Conservation (phyloP, 192 early-diverging fungal species). For the Umbelopsis vinacea region DNA sequence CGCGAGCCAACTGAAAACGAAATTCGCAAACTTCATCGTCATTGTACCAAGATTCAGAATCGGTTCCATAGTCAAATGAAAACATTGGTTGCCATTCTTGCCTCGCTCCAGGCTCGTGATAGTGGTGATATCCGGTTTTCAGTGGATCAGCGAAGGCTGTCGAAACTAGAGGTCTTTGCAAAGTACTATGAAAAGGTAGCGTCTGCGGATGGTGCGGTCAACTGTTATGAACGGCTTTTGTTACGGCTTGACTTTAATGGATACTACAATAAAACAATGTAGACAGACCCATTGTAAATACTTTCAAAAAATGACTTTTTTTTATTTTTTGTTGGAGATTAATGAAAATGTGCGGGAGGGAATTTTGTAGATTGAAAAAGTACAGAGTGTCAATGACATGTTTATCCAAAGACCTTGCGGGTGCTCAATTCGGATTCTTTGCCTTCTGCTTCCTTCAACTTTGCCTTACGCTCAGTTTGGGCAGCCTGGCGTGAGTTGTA, state of each 20-base stretch:
- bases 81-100: background rate
- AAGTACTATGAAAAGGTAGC: background rate
- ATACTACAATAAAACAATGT: constrained; percentile 1
- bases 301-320: background rate
- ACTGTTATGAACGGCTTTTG: constrained; percentile 7
- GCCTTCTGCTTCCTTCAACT: constrained; percentile 51
- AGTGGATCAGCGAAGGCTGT: constrained; percentile 4
- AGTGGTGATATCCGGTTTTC: constrained; percentile 13
- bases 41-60: background rate
- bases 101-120: background rate
- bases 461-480: constrained; percentile 46
- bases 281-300: constrained; percentile 16
- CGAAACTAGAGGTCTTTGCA: background rate
- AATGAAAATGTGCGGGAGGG: background rate
- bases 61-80: constrained; percentile 2
- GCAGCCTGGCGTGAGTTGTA: constrained; percentile 55
- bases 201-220: background rate
- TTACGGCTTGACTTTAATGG: constrained; percentile 16
- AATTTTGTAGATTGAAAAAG: background rate
- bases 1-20: constrained; percentile 12
- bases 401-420: constrained; percentile 49
- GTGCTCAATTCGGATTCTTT: constrained; percentile 55
- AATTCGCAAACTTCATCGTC: background rate
- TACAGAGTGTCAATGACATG: background rate
- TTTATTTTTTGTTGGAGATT: constrained; percentile 1